These are phyloP conservation scores for Colletotrichum liriopes DNA, from an alignment of 2,329 filamentous ascomycete species.

Conservation along the genomic window DNA sequence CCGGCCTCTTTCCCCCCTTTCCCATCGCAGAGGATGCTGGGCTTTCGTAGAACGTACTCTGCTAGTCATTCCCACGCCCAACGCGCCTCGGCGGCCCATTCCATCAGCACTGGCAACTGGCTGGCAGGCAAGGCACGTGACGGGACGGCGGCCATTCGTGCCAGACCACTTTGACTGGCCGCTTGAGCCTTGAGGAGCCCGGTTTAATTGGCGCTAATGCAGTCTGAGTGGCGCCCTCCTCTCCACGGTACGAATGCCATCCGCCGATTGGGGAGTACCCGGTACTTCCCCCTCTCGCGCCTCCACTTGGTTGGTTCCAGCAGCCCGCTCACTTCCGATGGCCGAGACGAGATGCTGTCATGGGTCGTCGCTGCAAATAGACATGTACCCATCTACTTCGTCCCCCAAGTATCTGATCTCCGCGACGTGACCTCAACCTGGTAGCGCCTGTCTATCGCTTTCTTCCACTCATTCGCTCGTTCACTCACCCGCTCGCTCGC, in stretches of 20 bases:
- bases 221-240: slow-evolving; percentile 30
- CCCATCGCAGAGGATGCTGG: neutral
- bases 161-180: slow-evolving; percentile 33
- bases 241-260: neutral
- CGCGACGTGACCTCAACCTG: slow-evolving; percentile 35
- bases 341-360: neutral
- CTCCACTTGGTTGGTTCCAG: slow-evolving; percentile 28
- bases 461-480: slow-evolving; percentile 14
- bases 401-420: slow-evolving; percentile 36
- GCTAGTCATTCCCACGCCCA: neutral
- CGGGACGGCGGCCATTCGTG: slow-evolving; percentile 15
- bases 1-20: neutral
- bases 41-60: no score
- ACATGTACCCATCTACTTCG: slow-evolving; percentile 28
- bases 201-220: slow-evolving; percentile 43
- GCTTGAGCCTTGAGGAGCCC: slow-evolving; percentile 34
- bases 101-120: neutral
- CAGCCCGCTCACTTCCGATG: slow-evolving; percentile 13
- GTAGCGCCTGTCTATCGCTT: slow-evolving; percentile 36
- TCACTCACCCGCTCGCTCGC: neutral
- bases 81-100: neutral
- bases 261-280: slow-evolving; percentile 12
- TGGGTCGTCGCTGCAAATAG: slow-evolving; percentile 23
- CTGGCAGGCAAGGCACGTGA: slow-evolving; percentile 30
- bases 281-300: slow-evolving; percentile 20